Evolutionary conservation across 2,329 filamentous ascomycete species (phyloP).

Genomic region (Xylaria sp.): DNA sequence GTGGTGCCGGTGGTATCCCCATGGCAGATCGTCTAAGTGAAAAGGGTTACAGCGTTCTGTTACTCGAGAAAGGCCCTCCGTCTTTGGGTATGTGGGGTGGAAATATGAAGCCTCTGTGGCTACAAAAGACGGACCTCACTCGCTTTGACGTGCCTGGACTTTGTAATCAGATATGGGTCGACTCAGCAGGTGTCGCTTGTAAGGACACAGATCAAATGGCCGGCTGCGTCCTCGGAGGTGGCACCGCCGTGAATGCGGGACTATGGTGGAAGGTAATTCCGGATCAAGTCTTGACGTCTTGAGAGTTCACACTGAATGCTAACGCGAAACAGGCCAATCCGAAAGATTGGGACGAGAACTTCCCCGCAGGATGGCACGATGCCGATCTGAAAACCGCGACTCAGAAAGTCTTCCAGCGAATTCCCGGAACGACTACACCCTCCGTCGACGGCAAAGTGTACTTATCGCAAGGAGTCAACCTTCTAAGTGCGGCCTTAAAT

Average conservation of each 20-base stretch:
- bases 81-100: conserved; percentile 74
- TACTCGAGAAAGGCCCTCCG: conserved; percentile 70
- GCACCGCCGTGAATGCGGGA: conserved; percentile 73
- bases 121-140: conserved; percentile 70
- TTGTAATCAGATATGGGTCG: conserved; percentile 76
- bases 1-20: conserved; percentile 68
- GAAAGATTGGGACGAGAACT: conserved; percentile 78
- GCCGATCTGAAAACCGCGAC: conserved; percentile 69
- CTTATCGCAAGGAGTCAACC: conserved; percentile 71
- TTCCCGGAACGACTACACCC: conserved; percentile 74
- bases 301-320: conserved; percentile 7
- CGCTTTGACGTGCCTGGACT: conserved; percentile 78
- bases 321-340: conserved; percentile 61
- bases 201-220: conserved; percentile 77
- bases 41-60: conserved; percentile 71
- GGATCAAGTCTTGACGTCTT: not conserved
- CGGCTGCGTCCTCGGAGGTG: conserved; percentile 77
- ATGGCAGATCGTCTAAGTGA: conserved; percentile 72
- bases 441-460: conserved; percentile 74
- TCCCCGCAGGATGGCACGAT: conserved; percentile 76
- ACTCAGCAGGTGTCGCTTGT: conserved; percentile 73
- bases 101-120: conserved; percentile 64
- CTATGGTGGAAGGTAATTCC: conserved; percentile 70
- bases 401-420: conserved; percentile 71
- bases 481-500: conserved; percentile 68